phyloP scores from a whole-genome alignment of 2,329 filamentous ascomycete genomes.

The Talaromyces albobiverticillius region DNA sequence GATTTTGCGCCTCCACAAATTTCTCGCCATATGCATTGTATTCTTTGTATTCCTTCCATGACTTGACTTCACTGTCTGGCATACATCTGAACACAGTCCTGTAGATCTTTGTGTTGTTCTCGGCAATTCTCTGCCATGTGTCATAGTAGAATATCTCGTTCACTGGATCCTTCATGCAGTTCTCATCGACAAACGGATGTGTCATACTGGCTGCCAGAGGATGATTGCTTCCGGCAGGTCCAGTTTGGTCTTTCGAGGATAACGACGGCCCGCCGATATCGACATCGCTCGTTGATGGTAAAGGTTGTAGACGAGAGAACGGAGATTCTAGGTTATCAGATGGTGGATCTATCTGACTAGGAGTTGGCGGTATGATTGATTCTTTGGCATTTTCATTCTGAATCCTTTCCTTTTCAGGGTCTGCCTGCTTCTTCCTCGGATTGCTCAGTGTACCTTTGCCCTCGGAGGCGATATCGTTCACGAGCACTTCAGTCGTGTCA shows the following conservation, averaged over 20 bases:
- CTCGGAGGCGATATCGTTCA: constrained; percentile 62
- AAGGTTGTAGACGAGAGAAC: constrained; percentile 58
- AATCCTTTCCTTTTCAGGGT: constrained; percentile 18
- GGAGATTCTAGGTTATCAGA: constrained; percentile 17
- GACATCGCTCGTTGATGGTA: constrained; percentile 71
- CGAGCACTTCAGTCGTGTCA: constrained; percentile 66
- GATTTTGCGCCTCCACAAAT: constrained; percentile 68
- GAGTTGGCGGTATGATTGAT: constrained; percentile 17
- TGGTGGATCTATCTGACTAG: constrained; percentile 15
- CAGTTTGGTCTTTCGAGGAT: constrained; percentile 43
- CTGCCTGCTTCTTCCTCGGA: constrained; percentile 48
- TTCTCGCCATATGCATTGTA: constrained; percentile 73
- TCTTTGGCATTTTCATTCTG: constrained; percentile 20
- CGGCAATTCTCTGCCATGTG: constrained; percentile 80
- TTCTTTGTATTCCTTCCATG: constrained; percentile 90
- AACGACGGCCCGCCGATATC: constrained; percentile 75
- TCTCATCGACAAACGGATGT: constrained; percentile 71
- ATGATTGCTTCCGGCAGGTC: constrained; percentile 48
- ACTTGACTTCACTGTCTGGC: constrained; percentile 91
- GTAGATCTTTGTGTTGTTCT: constrained; percentile 94
- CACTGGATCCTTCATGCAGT: constrained; percentile 93
- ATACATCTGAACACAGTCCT: constrained; percentile 93
- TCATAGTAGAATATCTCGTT: constrained; percentile 79
- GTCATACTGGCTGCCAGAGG: constrained; percentile 64
- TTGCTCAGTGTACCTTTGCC: constrained; percentile 59